phyloP scores from a whole-genome alignment of 495 filamentous ascomycete genomes.

The Staphylotrichum tortipilum region DNA sequence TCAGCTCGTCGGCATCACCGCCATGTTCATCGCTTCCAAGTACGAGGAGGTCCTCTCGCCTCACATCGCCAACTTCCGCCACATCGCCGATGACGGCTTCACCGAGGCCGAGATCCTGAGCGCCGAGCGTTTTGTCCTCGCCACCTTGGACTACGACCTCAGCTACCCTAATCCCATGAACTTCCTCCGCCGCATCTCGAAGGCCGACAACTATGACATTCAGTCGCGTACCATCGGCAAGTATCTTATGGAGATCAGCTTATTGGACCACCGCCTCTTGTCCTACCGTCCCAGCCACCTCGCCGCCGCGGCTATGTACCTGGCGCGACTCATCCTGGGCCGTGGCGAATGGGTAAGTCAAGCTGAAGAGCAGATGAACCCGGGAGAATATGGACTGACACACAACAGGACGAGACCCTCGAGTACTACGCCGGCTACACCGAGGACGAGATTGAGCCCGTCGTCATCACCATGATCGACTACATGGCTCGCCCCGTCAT shows the following conservation, averaged over 20 bases:
- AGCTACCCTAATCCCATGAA: slow-evolving; percentile 99
- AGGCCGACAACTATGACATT: slow-evolving; percentile 97
- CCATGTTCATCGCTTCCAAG: slow-evolving; percentile 99
- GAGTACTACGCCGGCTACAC: slow-evolving; percentile 88
- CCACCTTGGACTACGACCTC: slow-evolving; percentile 88
- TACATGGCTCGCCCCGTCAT: slow-evolving; percentile 80
- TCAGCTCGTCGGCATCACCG: slow-evolving; percentile 92
- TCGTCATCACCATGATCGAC: slow-evolving; percentile 89
- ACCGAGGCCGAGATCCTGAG: slow-evolving; percentile 93
- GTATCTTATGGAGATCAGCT: slow-evolving; percentile 96
- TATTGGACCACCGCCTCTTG: slow-evolving; percentile 90
- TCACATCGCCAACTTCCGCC: slow-evolving; percentile 91
- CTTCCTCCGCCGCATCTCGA: slow-evolving; percentile 95
- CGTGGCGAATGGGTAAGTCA: slow-evolving; percentile 79
- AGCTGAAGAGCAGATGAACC: too few species aligned
- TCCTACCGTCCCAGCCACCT: slow-evolving; percentile 76
- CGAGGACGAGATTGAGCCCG: slow-evolving; percentile 85
- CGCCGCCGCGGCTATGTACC: slow-evolving; percentile 88
- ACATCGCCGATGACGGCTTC: slow-evolving; percentile 95
- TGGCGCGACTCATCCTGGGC: slow-evolving; percentile 79
- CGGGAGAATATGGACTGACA: too few species aligned
- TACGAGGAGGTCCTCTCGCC: slow-evolving; percentile 97
- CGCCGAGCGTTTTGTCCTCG: slow-evolving; percentile 86
- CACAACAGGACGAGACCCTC: slow-evolving; percentile 67
- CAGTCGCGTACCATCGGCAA: slow-evolving; percentile 94